Conservation (phyloP, 495 filamentous ascomycete genomes). For the Cladorrhinum samala region DNA sequence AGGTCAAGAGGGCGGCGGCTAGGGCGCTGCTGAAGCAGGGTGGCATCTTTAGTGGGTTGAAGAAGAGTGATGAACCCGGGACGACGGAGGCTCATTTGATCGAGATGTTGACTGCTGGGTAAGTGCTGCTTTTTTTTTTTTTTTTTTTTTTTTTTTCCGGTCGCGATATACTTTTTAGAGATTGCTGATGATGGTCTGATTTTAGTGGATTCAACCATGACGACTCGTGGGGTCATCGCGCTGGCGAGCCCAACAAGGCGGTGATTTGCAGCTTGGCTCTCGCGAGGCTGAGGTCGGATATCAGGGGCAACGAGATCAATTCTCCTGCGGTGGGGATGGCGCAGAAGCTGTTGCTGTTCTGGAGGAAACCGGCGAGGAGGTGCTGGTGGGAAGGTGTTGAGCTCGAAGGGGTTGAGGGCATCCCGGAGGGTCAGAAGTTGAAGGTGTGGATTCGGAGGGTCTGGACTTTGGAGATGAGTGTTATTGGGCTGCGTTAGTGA, state of each 20-base stretch:
- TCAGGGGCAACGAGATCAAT: constrained; percentile 67
- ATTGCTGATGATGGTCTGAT: constrained; percentile 4
- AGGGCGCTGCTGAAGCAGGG: constrained; percentile 80
- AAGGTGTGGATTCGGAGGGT: constrained; percentile 98
- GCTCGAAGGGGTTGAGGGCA: constrained; percentile 78
- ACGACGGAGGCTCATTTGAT: constrained; percentile 98
- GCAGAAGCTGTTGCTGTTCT: constrained; percentile 96
- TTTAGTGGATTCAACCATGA: constrained; percentile 89
- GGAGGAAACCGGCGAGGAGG: constrained; percentile 90
- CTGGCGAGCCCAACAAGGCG: constrained; percentile 92
- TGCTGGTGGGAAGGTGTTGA: constrained; percentile 99
- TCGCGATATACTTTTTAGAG: neutral
- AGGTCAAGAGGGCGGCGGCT: constrained; percentile 91
- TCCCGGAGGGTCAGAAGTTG: constrained; percentile 66
- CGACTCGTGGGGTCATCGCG: constrained; percentile 92
- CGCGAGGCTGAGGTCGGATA: constrained; percentile 85
- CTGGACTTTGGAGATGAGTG: constrained; percentile 99
- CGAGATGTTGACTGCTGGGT: constrained; percentile 99
- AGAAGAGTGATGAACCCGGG: constrained; percentile 89
- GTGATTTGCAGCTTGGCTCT: constrained; percentile 96
- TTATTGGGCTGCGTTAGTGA: constrained; percentile 77
- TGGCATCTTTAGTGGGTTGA: constrained; percentile 91
- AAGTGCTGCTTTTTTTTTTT: constrained; percentile 26
- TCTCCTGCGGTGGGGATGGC: constrained; percentile 94
- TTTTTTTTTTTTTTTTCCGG: constrained; percentile 13